Base-by-base conservation (phyloP, 768 basidiomycete genomes). In the Rhodotorula kratochvilovae region DNA sequence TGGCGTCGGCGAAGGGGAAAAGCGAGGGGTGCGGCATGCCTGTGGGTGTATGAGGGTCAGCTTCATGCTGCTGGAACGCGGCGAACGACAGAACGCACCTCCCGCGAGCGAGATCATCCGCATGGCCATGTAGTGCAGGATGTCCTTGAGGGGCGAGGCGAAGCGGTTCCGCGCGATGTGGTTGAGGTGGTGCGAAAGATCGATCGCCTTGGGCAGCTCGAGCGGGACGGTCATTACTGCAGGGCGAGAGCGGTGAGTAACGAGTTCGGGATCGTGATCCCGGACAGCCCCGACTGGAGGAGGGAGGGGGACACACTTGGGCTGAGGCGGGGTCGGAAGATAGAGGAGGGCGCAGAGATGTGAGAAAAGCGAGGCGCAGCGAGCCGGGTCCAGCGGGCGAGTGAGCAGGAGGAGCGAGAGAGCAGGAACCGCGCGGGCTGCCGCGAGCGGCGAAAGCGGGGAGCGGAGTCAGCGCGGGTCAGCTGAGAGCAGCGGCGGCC, bases 171-270 rank as follows among this genome's bases (percentile, higher is more conserved):
- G 83, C 6, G 88, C 79, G 29, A 87, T 48, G 6, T 80, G 77
- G n/a, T 87, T 89, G 39, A 91, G 80, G 78, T 91, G 90, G 77
- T 90, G 88, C 31, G 86, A 87, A 56, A 90, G 81, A 80, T 91
- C 88, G 67, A 88, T 81, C 1, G 88, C 56, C 13, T 58, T 48
- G 19, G 65, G 65, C 21, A 59, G 65, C 15, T 55, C 48, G 48
- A 50, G 21, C 6, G 36, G 16, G 39, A 46, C 51, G 5, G 65
- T 50, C 42, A 39, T 39, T n/a, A 25, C 36, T 39, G 57, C 19
- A 7, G 15, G 55, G 1, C 2, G 13, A 39, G 35, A 39, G 35
- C 46, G 27, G 56, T 23, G 31, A 19, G 33, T 23, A 33, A 21
- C 15, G 19, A 23, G 33, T 2, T 23, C 0, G 21, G 55, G 23